Base-by-base conservation (phyloP, 225 moss, liverwort and hornwort species). In the Anthoceros angustus region DNA sequence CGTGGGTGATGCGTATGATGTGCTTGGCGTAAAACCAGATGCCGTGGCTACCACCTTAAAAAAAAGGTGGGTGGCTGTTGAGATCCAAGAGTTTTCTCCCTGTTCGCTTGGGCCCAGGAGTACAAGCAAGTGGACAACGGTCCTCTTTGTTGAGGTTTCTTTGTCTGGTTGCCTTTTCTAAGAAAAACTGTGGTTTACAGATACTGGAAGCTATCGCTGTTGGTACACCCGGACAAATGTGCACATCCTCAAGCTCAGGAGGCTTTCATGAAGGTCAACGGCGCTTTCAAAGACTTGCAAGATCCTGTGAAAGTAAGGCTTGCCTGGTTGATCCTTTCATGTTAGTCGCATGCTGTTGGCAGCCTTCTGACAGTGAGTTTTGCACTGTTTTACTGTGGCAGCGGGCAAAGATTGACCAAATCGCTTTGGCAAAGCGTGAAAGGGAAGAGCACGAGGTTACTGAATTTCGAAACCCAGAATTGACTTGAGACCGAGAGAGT, bases 201-300 rank as follows among this genome's bases (percentile, higher is more conserved):
- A 76, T 95, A 95, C 77, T 95, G 94, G 94, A 95, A 80, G 73
- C 72, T 95, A 66, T 95, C 94, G 20, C 77, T 95, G 38, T 75
- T 95, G 69, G 94, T 95, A 68, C 94, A 95, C 74, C 94, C 94
- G 67, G 94, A 95, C 72, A 95, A 95, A 72, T 95, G 94, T 72
- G 73, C 79, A 66, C 94, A 95, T 70, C 94, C 94, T 10, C 90
- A 88, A 76, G 94, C 94, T 45, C 94, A 95, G 8, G 81, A 95
- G 77, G 94, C 88, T 8, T 95, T 95, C 61, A 95, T 91, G 91
- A 86, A 86, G 25, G 70, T 95, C 39, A 95, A 91, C 45, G 86
- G 86, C 73, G 87, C 94, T 55, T 90, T 95, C 62, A 95, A 95
- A 75, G 91, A 91, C 69, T 79, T 95, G 43, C 94, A 95, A 70